Base-by-base conservation (phyloP, 176 grass and related monocot species). In the Zizania latifolia region DNA sequence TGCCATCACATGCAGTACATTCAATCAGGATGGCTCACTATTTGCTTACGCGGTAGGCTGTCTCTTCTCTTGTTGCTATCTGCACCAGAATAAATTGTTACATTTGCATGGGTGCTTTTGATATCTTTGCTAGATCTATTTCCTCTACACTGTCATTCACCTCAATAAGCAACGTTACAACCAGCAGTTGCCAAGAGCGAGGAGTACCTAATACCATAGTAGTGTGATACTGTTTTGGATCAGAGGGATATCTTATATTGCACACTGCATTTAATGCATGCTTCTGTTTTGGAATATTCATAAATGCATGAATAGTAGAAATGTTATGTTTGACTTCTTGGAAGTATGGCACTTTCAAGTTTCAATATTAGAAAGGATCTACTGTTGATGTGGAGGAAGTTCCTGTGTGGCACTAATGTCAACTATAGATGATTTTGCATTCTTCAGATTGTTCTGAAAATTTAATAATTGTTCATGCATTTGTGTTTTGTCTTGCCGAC, bases 11-110 rank as follows among this genome's bases (percentile, higher is more conserved):
- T 97, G 90, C 90, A 89, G 90, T 75, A 62, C 90, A 62, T 97
- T 93, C 85, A 97, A 93, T 85, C 85, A 90, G 58, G 94, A 97
- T 67, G 94, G 94, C 37, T 93, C 94, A 73, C 91, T 97, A 74
- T 93, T 71, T 89, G 94, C 94, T 38, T 97, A 97, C 81, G 88
- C 90, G 24, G 94, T 97, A 74, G 48, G 90, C 77, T 30, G n/a
- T 77, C 32, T 73, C 7, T 67, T 77, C 32, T 73, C 7, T 67
- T 82, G 56, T 68, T 87, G 28, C 23, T 56, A 53, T 78, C 10
- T 60, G 33, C 54, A 73, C 13, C n/a, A 36, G 39, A 74, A 32
- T 60, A 71, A 62, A 13, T 56, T 10, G 29, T 51, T 53, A 46
- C 15, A 86, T 64, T 45, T 10, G 1, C 21, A 55, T 46, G 16